phyloP scores from a whole-genome alignment of 106 monocot genomes.

The Gastrodia elata region DNA sequence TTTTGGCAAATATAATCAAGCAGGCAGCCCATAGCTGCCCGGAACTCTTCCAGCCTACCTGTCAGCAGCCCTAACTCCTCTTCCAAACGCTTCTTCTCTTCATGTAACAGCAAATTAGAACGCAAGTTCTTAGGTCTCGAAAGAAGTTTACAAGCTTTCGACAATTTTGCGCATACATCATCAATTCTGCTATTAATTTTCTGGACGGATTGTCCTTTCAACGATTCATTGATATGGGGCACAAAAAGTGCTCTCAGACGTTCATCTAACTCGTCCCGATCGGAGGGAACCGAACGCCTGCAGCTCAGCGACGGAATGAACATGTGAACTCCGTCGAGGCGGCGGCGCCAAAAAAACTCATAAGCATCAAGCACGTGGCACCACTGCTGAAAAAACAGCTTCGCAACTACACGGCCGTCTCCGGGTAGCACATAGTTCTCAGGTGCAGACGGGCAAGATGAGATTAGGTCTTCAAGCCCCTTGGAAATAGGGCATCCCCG shows the following conservation, averaged over 20 bases:
- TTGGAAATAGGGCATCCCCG: neutral
- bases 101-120: neutral
- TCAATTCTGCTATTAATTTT: constrained; percentile 14
- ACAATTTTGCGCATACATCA: constrained; percentile 14
- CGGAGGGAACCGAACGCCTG: neutral
- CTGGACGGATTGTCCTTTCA: constrained; percentile 11
- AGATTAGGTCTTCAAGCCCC: constrained; percentile 10
- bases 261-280: constrained; percentile 9
- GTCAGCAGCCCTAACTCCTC: constrained; percentile 22
- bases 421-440: neutral
- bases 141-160: constrained; percentile 7
- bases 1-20: constrained; percentile 6
- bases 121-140: neutral
- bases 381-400: constrained; percentile 20
- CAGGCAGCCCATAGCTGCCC: constrained; percentile 17
- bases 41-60: constrained; percentile 30
- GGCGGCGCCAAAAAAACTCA: constrained; percentile 31
- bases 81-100: constrained; percentile 11
- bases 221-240: constrained; percentile 16
- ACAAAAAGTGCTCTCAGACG: constrained; percentile 22
- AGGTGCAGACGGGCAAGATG: constrained; percentile 4
- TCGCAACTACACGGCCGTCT: constrained; percentile 4
- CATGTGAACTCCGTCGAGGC: constrained; percentile 17
- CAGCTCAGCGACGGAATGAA: constrained; percentile 1
- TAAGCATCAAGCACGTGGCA: constrained; percentile 27